Evolutionary conservation across 345 rosid species (phyloP).

Genomic region (Heritiera littoralis): DNA sequence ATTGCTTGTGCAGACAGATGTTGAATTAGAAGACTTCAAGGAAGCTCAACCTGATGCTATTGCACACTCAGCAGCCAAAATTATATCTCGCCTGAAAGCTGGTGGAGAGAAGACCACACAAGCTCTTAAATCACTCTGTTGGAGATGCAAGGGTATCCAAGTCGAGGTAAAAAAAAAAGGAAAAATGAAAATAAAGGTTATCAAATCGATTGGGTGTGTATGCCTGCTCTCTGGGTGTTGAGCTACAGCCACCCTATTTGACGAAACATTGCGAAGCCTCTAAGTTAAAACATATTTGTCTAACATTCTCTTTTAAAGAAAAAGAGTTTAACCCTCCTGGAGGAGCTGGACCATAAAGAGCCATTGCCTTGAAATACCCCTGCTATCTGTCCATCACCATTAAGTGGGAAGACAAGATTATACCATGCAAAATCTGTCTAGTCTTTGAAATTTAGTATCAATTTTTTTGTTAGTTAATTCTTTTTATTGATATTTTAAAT

Average conservation of each 20-base stretch:
- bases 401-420: not conserved
- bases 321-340: not conserved
- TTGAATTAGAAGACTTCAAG: conserved; percentile 76
- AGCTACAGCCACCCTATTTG: not conserved
- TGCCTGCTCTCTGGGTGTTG: not conserved
- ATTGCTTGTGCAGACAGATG: conserved; percentile 48
- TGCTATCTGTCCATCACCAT: not conserved
- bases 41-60: conserved; percentile 80
- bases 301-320: not conserved
- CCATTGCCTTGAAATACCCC: not conserved
- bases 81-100: conserved; percentile 66
- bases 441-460: not conserved
- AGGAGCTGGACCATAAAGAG: not conserved
- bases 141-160: conserved; percentile 76
- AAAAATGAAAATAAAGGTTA: not conserved
- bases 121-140: conserved; percentile 79
- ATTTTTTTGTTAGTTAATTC: not conserved
- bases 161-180: conserved; percentile 66
- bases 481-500: not conserved
- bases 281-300: not conserved
- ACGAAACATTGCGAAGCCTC: not conserved
- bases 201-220: conserved; percentile 12
- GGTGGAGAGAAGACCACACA: conserved; percentile 61
- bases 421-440: not conserved
- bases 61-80: conserved; percentile 67